Evolutionary conservation across 2,329 filamentous ascomycete genomes (phyloP).

Genomic region (Fusarium ramigenum): DNA sequence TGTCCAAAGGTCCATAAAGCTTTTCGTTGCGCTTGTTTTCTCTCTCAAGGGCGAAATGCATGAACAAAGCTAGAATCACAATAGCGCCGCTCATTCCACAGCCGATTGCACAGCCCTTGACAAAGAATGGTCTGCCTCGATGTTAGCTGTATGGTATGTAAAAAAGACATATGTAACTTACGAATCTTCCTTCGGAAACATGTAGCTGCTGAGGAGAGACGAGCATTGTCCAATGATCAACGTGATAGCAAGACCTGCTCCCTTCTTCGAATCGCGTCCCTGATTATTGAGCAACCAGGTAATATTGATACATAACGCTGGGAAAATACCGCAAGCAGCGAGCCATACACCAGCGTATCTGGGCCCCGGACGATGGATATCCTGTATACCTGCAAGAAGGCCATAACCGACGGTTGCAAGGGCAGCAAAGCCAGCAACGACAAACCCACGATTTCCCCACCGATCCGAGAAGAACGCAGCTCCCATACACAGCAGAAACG

Average conservation of each 20-base stretch:
- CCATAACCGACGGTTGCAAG: constrained; percentile 1
- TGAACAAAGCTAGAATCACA: background rate
- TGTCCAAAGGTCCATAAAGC: background rate
- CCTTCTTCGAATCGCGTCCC: constrained; percentile 23
- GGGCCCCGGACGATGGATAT: background rate
- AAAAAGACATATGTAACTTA: no score
- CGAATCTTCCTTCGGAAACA: constrained; percentile 27
- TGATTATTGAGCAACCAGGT: constrained; percentile 32
- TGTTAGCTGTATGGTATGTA: no score
- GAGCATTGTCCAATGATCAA: constrained; percentile 24
- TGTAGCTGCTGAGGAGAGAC: constrained; percentile 23
- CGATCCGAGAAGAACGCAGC: constrained; percentile 24
- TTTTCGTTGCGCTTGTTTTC: constrained; percentile 10
- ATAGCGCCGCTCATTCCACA: constrained; percentile 19
- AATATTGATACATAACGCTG: constrained; percentile 3
- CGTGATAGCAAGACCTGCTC: constrained; percentile 3
- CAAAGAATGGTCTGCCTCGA: constrained; percentile 26
- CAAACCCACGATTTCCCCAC: constrained; percentile 18
- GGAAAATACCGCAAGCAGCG: constrained; percentile 18
- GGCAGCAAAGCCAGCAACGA: background rate
- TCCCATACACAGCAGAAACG: constrained; percentile 8
- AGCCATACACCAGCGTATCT: constrained; percentile 30
- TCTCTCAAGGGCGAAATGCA: constrained; percentile 7
- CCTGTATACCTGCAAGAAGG: background rate
- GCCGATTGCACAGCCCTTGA: constrained; percentile 18